Base-by-base conservation (phyloP, 495 filamentous ascomycete genomes). In the Penicillium paxilli region DNA sequence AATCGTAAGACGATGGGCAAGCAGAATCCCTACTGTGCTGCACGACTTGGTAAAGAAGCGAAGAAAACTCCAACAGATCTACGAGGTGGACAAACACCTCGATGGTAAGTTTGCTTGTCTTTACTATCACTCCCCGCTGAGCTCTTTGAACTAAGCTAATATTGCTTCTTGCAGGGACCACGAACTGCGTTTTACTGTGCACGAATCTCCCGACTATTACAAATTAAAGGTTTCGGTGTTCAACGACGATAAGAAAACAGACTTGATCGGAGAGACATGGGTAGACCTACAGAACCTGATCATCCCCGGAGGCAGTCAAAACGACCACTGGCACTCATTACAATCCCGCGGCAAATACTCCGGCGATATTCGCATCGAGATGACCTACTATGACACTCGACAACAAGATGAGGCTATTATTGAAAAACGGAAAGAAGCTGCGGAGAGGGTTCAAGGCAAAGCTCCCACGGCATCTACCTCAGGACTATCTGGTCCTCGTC, bases 1-100 rank as follows among this genome's bases (percentile, higher is more conserved):
- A 99, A 98, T 70, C 77, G 91, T 55, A 93, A 93, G 77, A 91
- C 91, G 2, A 96, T 98, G 80, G 93, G 95, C 49, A 99, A 99
- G 75, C 94, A 99, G 74, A 91, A 97, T 68, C 92, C 95, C 6
- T 99, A 97, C 67, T 96, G 92, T 72, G 93, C 95, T 42, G 91
- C 90, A 30, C 81, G 94, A 40, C 72, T 99, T 25, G 94, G 93
- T 9, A 99, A 99, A 69, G 93, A 98, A 72, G 95, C 93, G 16
- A 96, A 96, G 80, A 96, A 96, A 74, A 99, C 94, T 2, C 89
- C 89, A 23, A 96, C 92, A 5, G 95, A 99, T 73, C 84, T 91
- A 55, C 80, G 94, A 64, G 94, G 94, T 53, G 94, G 94, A 38
- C 94, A 99, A 73, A 98, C 93, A 24, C 94, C 94, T 8, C 86